These are phyloP conservation scores for Mallotus repandus DNA, from an alignment of 441 rosid genomes.

Conservation along the genomic window DNA sequence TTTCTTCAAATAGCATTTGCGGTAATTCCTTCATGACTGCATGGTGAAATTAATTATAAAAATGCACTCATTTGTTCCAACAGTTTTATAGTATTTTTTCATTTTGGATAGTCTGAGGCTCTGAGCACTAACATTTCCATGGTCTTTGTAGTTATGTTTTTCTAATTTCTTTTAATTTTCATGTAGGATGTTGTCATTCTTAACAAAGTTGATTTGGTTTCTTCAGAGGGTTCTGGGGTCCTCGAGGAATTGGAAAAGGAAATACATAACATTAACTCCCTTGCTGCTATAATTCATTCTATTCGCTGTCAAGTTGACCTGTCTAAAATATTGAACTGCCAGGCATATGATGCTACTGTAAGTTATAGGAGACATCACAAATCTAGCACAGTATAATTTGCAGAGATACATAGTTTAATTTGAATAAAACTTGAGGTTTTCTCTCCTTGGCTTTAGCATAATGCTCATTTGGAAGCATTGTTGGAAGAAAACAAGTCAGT, in stretches of 20 bases:
- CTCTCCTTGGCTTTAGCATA: constrained; percentile 19
- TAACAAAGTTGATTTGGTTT: constrained; percentile 94
- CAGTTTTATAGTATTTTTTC: background rate
- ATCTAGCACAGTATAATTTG: background rate
- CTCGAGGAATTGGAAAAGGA: constrained; percentile 75
- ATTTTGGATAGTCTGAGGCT: constrained; percentile 2
- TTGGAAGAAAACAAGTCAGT: constrained; percentile 31
- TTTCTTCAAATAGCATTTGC: constrained; percentile 93
- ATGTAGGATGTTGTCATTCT: constrained; percentile 86
- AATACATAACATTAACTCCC: constrained; percentile 73
- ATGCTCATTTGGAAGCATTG: constrained; percentile 28
- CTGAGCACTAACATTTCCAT: background rate
- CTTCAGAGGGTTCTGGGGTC: constrained; percentile 46
- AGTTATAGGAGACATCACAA: background rate
- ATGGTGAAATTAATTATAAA: background rate
- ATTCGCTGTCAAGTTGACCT: constrained; percentile 80
- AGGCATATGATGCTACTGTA: constrained; percentile 73
- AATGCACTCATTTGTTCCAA: background rate
- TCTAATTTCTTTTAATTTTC: constrained; percentile 18
- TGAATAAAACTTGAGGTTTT: constrained; percentile 4
- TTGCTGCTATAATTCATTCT: constrained; percentile 67
- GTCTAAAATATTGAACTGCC: constrained; percentile 62
- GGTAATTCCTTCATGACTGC: constrained; percentile 36
- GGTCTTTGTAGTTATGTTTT: constrained; percentile 20
- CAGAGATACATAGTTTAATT: background rate